Conservation (phyloP, 805 yeast species). For the Yarrowia sp. region DNA sequence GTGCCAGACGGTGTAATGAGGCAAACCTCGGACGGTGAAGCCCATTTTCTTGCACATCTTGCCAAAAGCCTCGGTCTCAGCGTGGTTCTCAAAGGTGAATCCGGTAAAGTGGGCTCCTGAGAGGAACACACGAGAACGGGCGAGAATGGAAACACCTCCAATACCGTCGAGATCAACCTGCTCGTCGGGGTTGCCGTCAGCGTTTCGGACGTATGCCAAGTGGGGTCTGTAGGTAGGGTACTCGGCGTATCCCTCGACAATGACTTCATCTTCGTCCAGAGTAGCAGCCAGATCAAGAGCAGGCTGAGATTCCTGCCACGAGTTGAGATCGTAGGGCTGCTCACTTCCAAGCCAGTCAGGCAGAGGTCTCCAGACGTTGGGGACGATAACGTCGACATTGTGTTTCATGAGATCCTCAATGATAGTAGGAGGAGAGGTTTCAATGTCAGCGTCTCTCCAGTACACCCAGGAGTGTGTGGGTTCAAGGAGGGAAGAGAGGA, state of each 20-base stretch:
- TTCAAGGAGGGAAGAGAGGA: constrained; percentile 81
- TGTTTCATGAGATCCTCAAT: constrained; percentile 94
- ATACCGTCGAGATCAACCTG: constrained; percentile 95
- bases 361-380: constrained; percentile 98
- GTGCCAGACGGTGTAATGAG: constrained; percentile 97
- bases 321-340: constrained; percentile 94
- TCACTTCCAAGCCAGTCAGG: constrained; percentile 89
- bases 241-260: constrained; percentile 96
- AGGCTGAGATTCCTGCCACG: constrained; percentile 90
- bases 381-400: constrained; percentile 90
- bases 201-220: constrained; percentile 91
- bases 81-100: constrained; percentile 92
- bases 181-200: constrained; percentile 85
- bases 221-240: constrained; percentile 99
- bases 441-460: constrained; percentile 99
- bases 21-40: constrained; percentile 84
- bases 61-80: constrained; percentile 98
- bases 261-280: constrained; percentile 91
- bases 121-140: constrained; percentile 85
- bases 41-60: constrained; percentile 89
- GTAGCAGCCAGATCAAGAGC: constrained; percentile 58
- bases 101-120: constrained; percentile 96
- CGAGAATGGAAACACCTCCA: constrained; percentile 93
- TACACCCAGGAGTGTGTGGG: constrained; percentile 97
- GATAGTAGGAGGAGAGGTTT: constrained; percentile 83